These are phyloP conservation scores for Paramecium octaurelia DNA, from an alignment of 73 alveolate species.

Conservation along the genomic window DNA sequence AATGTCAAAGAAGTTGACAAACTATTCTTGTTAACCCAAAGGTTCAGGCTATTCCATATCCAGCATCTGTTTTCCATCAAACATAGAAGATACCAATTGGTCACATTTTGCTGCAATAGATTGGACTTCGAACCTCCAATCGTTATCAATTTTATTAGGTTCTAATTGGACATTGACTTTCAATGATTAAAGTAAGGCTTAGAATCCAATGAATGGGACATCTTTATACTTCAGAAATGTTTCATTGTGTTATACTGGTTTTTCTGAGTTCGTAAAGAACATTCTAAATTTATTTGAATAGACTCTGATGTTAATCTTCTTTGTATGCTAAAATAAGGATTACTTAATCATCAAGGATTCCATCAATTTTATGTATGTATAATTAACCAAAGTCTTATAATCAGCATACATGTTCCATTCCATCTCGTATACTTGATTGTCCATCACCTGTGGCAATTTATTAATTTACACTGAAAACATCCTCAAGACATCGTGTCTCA, in stretches of 20 bases:
- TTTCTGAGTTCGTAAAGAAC: slow-evolving; percentile 28
- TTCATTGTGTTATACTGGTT: neutral
- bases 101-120: slow-evolving; percentile 12
- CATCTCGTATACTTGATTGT: neutral
- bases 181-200: neutral
- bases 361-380: slow-evolving; percentile 18
- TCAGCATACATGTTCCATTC: slow-evolving; percentile 24
- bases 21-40: neutral
- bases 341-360: slow-evolving; percentile 42
- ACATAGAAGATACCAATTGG: neutral
- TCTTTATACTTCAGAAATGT: neutral
- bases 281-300: slow-evolving; percentile 37
- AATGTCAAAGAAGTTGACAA: slow-evolving; percentile 19
- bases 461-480: neutral
- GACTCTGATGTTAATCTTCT: neutral
- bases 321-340: slow-evolving; percentile 20
- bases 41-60: neutral
- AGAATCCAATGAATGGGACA: neutral
- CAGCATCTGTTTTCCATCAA: neutral
- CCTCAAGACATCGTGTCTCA: slow-evolving; percentile 33
- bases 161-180: neutral
- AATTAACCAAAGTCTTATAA: neutral
- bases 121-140: slow-evolving; percentile 38
- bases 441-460: neutral
- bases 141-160: slow-evolving; percentile 21